Base-by-base conservation (phyloP, 495 filamentous ascomycete genomes). In the Podospora pseudoanserina region DNA sequence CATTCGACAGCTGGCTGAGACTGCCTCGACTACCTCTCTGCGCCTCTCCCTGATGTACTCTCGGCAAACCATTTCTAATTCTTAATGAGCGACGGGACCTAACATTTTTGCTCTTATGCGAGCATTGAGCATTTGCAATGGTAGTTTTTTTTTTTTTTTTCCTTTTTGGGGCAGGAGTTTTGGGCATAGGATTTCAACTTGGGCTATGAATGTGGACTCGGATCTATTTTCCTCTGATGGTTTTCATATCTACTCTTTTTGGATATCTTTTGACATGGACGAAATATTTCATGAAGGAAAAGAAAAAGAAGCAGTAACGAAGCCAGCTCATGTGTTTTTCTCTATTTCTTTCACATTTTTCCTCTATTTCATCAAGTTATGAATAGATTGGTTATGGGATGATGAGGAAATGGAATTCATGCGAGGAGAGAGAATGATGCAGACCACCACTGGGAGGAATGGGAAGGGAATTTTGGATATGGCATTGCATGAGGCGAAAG, bases 281-380 rank as follows among this genome's bases (percentile, higher is more conserved):
- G 39, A 49, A 49, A 49, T 11, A 49, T 49, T 49, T 49, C 39
- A 49, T 49, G 39, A 49, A 49, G 39, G 39, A 49, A 49, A 72
- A 65, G 68, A 67, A 71, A 61, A 61, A 20, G 67, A 74, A 69
- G 66, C 68, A 76, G 74, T 74, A 76, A 76, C 74, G 74, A 76
- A 69, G 65, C 64, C 71, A 70, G 64, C 30, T 32, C 30, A 63
- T 65, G 56, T 75, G 63, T 73, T 11, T 49, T 49, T 49, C 15
- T 16, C 9, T 18, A 2, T 49, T 11, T 49, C 13, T 49, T 3
- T 49, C 39, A 11, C 39, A 49, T 18, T 13, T 49, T 49, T 49
- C 39, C 13, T 49, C 39, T 49, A 49, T 49, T 49, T 13, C 13
- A 49, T 49, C 39, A 49, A 49, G 5, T 49, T 11, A 49, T 49